Evolutionary conservation across 192 early-diverging fungal species (phyloP), one percentile per base, ranked within the genome.

Genomic region (Spinellus fusiger): DNA sequence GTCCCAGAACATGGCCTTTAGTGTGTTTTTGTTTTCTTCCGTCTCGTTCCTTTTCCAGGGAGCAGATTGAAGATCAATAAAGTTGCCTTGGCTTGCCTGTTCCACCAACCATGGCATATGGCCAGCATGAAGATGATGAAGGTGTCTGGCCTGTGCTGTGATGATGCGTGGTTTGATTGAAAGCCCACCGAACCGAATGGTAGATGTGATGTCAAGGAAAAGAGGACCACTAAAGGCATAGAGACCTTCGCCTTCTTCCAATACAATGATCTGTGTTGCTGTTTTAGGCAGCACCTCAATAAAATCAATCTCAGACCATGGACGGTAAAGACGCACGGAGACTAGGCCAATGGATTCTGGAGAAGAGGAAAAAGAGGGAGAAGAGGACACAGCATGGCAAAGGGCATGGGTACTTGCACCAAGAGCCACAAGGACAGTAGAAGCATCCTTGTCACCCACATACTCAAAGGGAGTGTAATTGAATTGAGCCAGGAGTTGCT

Each of bases 381-480:
- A 56, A 28, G 55, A 56, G 9, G 72, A 62, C 31, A 89, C 79
- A 23, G 85, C 77, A 16, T 77, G 48, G 50, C 82, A 66, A 38
- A 82, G 78, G 44, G 76, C 61, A 32, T 53, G 51, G 18, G 81
- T 73, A 25, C 77, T 77, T 28, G 84, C 74, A 22, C 92, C 92
- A 29, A 93, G 74, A 15, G 89, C 74, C 0, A 95, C 87, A 58
- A 96, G 77, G 20, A 96, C 88, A 10, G 82, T 81, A 64, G 90
- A 84, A 6, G 95, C 86, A 64, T 79, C 65, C 7, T 66, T 29
- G 40, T 78, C 70, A 37, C 95, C 95, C 65, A 71, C 62, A 77
- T 96, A 98, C 72, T 92, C 92, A 75, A 95, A 89, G 20, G 80
- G 71, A 53, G 80, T 65, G 77, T 94, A 95, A 16, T 68, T 62